Evolutionary conservation across 352 stramenopile genomes (phyloP).

Genomic region (Phytophthora citrophthora): DNA sequence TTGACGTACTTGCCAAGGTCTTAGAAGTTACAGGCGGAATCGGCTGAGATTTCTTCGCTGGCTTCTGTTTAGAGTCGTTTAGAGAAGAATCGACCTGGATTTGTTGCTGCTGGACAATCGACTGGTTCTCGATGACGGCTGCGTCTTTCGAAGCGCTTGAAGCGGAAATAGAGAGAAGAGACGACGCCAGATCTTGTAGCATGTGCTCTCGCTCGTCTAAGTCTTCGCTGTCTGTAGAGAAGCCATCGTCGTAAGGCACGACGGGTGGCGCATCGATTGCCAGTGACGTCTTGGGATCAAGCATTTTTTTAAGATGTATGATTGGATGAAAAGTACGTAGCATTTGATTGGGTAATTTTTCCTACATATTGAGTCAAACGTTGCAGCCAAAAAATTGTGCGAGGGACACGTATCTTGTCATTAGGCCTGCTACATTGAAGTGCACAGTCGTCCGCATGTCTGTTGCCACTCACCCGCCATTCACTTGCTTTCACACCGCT

Average conservation of each 20-base stretch:
- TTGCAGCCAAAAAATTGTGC: neutral
- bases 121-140: constrained; percentile 15
- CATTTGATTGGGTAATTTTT: neutral
- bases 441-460: constrained; percentile 1
- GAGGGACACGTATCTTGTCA: neutral
- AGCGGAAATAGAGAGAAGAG: neutral
- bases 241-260: constrained; percentile 33
- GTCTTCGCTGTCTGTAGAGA: constrained; percentile 43
- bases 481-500: neutral
- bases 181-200: neutral
- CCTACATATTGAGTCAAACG: too few relatives aligned
- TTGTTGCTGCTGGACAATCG: constrained; percentile 8
- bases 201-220: neutral
- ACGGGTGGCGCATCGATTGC: constrained; percentile 22
- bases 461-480: neutral
- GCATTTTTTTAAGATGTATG: constrained; percentile 11
- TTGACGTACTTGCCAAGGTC: neutral
- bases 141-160: neutral
- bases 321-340: constrained; percentile 15
- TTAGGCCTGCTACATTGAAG: constrained; percentile 1
- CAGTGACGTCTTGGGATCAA: constrained; percentile 25
- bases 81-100: neutral
- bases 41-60: neutral
- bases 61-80: neutral
- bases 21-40: neutral